Conservation (phyloP, 805 yeast genomes). For the Candida glaebosa region DNA sequence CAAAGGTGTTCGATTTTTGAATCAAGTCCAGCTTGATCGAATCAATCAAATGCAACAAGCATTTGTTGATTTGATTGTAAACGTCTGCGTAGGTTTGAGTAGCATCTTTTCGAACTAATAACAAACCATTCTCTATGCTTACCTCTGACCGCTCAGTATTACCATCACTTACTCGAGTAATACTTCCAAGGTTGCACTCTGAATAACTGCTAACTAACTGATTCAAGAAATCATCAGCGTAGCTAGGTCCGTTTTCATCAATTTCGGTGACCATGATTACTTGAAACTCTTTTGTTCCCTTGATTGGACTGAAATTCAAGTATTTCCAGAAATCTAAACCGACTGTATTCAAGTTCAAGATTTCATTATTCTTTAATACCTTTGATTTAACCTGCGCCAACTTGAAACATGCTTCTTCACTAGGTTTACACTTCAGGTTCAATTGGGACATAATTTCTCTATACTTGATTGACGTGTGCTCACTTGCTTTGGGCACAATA, state of each 20-base stretch:
- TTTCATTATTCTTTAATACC: constrained; percentile 35
- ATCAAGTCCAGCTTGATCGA: constrained; percentile 37
- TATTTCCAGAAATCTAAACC: constrained; percentile 55
- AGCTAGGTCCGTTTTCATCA: constrained; percentile 19
- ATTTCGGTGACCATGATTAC: constrained; percentile 44
- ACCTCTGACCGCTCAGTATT: constrained; percentile 26
- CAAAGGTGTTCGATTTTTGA: constrained; percentile 38
- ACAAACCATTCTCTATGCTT: constrained; percentile 25
- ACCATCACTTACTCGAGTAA: constrained; percentile 28
- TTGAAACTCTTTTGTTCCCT: constrained; percentile 49
- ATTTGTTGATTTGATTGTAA: constrained; percentile 28
- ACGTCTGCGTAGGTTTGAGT: constrained; percentile 21
- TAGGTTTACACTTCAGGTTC: constrained; percentile 7
- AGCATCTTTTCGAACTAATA: constrained; percentile 21
- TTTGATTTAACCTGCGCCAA: constrained; percentile 25
- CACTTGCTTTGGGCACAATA: constrained; percentile 15
- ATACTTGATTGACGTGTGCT: constrained; percentile 20
- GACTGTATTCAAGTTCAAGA: constrained; percentile 42
- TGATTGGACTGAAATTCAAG: constrained; percentile 53
- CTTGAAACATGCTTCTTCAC: constrained; percentile 21
- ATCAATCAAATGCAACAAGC: constrained; percentile 31
- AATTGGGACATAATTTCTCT: constrained; percentile 14
- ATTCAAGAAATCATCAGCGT: constrained; percentile 37
- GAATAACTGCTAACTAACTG: constrained; percentile 42
- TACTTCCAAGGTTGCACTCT: constrained; percentile 47